These are phyloP conservation scores for Pseudisothecium myosuroides DNA, from an alignment of 225 moss, liverwort and hornwort genomes.

Conservation along the genomic window DNA sequence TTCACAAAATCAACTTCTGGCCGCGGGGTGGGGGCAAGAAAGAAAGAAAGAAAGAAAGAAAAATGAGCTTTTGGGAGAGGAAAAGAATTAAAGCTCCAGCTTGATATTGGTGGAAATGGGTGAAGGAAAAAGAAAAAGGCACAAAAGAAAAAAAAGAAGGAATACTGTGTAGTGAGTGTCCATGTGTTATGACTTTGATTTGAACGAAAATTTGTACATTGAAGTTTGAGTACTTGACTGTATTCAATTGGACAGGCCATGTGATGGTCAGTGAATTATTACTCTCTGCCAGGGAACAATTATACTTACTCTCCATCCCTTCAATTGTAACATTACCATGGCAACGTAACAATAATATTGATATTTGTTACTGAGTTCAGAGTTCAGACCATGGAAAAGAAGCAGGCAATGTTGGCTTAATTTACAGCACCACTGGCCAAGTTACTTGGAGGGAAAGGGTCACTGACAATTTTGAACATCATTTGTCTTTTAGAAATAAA, in stretches of 20 bases:
- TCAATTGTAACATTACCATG: background rate
- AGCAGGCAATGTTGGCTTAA: background rate
- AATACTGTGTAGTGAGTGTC: too few relatives aligned
- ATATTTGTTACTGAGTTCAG: background rate
- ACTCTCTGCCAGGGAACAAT: background rate
- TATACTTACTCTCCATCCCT: background rate
- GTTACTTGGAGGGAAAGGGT: background rate
- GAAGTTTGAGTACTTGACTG: background rate
- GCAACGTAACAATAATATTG: background rate
- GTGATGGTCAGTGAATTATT: conserved; percentile 10
- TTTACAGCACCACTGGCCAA: background rate
- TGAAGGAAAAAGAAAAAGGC: background rate
- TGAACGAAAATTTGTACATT: background rate
- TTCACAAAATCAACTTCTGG: background rate
- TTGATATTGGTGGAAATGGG: background rate
- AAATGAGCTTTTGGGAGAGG: too few relatives aligned
- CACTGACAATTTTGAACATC: background rate
- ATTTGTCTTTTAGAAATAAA: background rate
- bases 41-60: background rate
- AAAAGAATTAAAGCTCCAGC: too few relatives aligned
- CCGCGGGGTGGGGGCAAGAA: background rate
- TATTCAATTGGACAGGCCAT: conserved; percentile 19
- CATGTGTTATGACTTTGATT: background rate
- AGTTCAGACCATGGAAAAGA: background rate
- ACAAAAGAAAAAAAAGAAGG: accelerated